Conservation (phyloP, 306 rosid genomes). For the Trifolium repens region DNA sequence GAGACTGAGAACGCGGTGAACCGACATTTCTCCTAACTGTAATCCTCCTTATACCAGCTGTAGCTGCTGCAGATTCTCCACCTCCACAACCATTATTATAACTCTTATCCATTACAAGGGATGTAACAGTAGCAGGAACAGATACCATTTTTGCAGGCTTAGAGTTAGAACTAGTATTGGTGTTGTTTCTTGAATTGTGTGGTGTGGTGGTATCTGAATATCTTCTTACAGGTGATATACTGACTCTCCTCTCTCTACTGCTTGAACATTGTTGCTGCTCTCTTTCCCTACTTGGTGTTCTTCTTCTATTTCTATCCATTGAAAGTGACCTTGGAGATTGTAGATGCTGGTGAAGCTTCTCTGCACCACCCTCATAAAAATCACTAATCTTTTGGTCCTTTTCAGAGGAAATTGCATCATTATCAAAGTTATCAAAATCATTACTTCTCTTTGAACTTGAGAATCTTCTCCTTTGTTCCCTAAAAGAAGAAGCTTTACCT, state of each 20-base stretch:
- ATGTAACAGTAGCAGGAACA: constrained; percentile 85
- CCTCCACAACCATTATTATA: constrained; percentile 56
- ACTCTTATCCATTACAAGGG: constrained; percentile 75
- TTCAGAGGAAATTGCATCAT: constrained; percentile 44
- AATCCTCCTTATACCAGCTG: constrained; percentile 63
- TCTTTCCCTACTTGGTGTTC: constrained; percentile 81
- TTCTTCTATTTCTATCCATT: constrained; percentile 50
- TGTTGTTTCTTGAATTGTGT: constrained; percentile 35
- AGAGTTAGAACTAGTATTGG: constrained; percentile 37
- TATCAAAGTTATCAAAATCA: constrained; percentile 70
- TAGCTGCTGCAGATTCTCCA: constrained; percentile 54
- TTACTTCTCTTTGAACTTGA: constrained; percentile 87
- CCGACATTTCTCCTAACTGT: constrained; percentile 71
- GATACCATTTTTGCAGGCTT: constrained; percentile 90
- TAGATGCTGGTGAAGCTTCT: constrained; percentile 47
- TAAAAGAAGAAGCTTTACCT: constrained; percentile 60
- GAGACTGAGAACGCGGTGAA: constrained; percentile 78
- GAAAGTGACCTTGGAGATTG: constrained; percentile 61
- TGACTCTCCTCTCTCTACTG: constrained; percentile 82
- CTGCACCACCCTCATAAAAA: constrained; percentile 35
- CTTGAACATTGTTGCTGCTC: constrained; percentile 71
- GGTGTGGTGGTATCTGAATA: constrained; percentile 48
- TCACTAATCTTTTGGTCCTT: constrained; percentile 36
- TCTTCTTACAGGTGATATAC: constrained; percentile 86
- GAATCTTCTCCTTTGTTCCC: constrained; percentile 63